Evolutionary conservation across 257 asterid genomes (phyloP), one percentile per base, ranked within the genome.

Genomic region (Nicotiana tabacum): DNA sequence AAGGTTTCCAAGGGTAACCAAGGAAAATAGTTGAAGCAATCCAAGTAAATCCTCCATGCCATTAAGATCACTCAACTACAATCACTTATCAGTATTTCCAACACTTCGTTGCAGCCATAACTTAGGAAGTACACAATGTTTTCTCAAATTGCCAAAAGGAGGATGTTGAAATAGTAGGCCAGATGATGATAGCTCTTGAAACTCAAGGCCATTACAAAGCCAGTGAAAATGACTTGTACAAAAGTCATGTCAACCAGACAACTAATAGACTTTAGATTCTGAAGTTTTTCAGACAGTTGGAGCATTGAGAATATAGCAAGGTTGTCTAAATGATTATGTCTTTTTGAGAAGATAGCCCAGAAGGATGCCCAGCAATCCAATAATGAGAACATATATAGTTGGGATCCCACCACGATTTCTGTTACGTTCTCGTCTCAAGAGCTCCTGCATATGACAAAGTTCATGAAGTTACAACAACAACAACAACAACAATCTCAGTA

Each of bases 341-440:
- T 83, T 92, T 93, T 92, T 94, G 90, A 94, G 76, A 82, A 92
- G 88, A 87, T 91, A 95, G 43, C 98, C 99, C 90, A 95, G 62
- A 11, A 94, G 83, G 80, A 94, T 84, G 87, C 97, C 94, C 72
- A 94, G 66, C 88, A 94, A 89, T 60, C 92, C 98, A 32, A 92
- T 82, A 17, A 92, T 82, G 82, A 94, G 58, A 62, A 92, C 97
- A 39, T 92, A 96, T 79, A 88, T 84, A 84, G 90, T 78, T 7
- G 97, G 94, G 85, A 92, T 83, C 32, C 97, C 97, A 58, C 94
- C 92, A 16, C 86, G 82, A 85, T 78, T 89, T 83, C 77, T 90
- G 89, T 69, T 89, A 83, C 89, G 83, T 81, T 89, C 90, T 74
- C 90, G 96, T 92, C 90, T 90, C 93, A 92, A 87, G 17, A 92